Base-by-base conservation (phyloP, 768 basidiomycete genomes). In the Xanthoconium stramineum region DNA sequence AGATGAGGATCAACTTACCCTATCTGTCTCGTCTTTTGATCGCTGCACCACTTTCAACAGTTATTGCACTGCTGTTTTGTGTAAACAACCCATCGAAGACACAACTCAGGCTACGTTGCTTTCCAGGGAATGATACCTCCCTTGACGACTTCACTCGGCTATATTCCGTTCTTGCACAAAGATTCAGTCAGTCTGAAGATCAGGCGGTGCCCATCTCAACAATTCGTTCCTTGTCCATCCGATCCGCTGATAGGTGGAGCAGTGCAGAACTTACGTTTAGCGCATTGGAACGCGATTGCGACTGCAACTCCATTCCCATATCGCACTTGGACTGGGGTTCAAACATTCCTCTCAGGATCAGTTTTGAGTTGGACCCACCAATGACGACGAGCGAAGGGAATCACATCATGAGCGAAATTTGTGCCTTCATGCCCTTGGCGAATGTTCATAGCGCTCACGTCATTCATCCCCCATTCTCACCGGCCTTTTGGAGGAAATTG, bases 311-410 rank as follows among this genome's bases (percentile, higher is more conserved):
- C 32, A 15, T 11, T n/a, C 36, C 6, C 32, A 28, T 5, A 11
- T 37, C 33, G 7, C 3, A n/a, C 47, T n/a, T n/a, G n/a, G n/a
- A 17, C 0, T 50, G 49, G 49, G 10, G 8, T 29, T 30, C 8
- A 6, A 49, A 37, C 37, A 19, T 49, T 17, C 37, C 37, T n/a
- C 20, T 49, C 37, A 8, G 38, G 15, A 6, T 49, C 28, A 3
- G 2, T 10, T 3, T 49, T 29, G 0, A 1, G 24, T 19, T 48
- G 9, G 0, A 4, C 15, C 9, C 3, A n/a, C 3, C 28, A 36
- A 37, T 10, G n/a, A 78, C 14, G 72, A 73, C 29, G 58, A 63
- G 33, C 9, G 14, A 36, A 3, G 13, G 2, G 17, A 19, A 14
- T 20, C 9, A 2, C 48, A 11, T 49, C 17, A 12, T 49, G 2